These are phyloP conservation scores for Tardiomyces digboiensis DNA, from an alignment of 1,139 yeast species.

Conservation along the genomic window DNA sequence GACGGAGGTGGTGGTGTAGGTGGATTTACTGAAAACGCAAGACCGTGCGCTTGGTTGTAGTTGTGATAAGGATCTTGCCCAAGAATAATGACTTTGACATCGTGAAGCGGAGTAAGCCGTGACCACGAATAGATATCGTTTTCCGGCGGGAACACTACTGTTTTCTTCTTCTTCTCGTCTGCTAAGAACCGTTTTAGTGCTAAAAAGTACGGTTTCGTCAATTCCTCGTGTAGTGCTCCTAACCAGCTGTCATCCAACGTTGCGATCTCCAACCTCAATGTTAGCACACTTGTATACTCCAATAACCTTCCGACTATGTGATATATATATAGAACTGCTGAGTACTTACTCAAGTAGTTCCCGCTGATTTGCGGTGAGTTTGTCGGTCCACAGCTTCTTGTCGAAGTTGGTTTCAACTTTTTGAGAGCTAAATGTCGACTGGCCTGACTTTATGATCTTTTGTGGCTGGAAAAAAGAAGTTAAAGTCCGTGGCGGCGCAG, in stretches of 20 bases:
- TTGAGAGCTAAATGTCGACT: neutral
- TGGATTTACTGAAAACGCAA: slow-evolving; percentile 83
- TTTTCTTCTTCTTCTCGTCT: slow-evolving; percentile 23
- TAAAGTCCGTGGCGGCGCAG: neutral
- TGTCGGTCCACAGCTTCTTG: slow-evolving; percentile 44
- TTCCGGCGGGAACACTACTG: slow-evolving; percentile 66
- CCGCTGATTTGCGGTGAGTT: slow-evolving; percentile 43
- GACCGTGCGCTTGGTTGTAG: slow-evolving; percentile 88
- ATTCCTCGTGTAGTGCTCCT: slow-evolving; percentile 52
- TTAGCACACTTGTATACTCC: too few relatives aligned
- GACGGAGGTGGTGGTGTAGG: slow-evolving; percentile 92
- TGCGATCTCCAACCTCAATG: slow-evolving; percentile 53
- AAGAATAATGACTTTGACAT: slow-evolving; percentile 67
- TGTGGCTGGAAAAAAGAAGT: neutral
- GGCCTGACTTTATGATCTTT: neutral
- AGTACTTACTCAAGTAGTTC: slow-evolving; percentile 37
- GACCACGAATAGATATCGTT: slow-evolving; percentile 91
- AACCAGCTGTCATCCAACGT: slow-evolving; percentile 78
- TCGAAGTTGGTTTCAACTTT: slow-evolving; percentile 27
- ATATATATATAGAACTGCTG: too few relatives aligned
- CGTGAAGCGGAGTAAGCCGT: slow-evolving; percentile 65
- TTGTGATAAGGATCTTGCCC: slow-evolving; percentile 99
- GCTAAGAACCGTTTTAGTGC: slow-evolving; percentile 53
- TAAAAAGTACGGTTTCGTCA: slow-evolving; percentile 83
- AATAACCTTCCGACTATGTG: too few relatives aligned